These are phyloP conservation scores for Ustilago vetiveriae DNA, from an alignment of 1,284 basidiomycete genomes.

Conservation along the genomic window DNA sequence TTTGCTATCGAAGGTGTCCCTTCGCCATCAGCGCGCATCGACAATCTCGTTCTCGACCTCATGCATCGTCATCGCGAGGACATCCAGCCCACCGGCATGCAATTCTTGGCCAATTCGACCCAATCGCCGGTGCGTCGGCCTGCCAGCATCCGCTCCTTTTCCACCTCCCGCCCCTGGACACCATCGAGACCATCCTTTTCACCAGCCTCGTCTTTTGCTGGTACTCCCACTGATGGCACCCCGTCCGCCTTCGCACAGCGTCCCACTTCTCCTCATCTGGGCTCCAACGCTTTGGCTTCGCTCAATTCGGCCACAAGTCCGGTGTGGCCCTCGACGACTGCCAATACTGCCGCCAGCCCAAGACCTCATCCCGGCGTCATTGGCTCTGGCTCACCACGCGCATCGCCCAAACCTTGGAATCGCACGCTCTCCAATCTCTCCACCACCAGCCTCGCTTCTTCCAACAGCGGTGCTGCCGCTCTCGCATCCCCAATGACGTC, in stretches of 20 bases:
- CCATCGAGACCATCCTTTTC: conserved; percentile 47
- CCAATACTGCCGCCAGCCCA: conserved; percentile 26
- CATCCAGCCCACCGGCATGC: conserved; percentile 43
- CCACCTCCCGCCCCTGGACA: conserved; percentile 52
- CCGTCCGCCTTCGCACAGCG: conserved; percentile 17
- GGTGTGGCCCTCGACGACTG: conserved; percentile 17
- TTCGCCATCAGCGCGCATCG: conserved; percentile 48
- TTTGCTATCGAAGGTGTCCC: conserved; percentile 45
- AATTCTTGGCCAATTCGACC: conserved; percentile 33
- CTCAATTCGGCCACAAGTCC: conserved; percentile 19
- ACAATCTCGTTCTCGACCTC: conserved; percentile 57
- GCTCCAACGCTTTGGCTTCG: conserved; percentile 29
- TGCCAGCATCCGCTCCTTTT: conserved; percentile 49
- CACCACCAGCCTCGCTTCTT: conserved; percentile 37
- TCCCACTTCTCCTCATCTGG: conserved; percentile 36
- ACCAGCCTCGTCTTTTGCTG: conserved; percentile 29
- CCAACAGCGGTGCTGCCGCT: conserved; percentile 9
- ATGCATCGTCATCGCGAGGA: conserved; percentile 61
- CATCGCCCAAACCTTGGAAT: conserved; percentile 53
- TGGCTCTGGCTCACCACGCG: conserved; percentile 53
- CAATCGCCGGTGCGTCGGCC: conserved; percentile 50
- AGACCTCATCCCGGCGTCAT: conserved; percentile 51
- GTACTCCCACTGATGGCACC: conserved; percentile 15
- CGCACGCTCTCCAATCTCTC: conserved; percentile 44
- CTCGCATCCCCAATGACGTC: conserved; percentile 37